A percentile compares a stretch with the other conserved stretches of the same genome.
Conservation (phyloP, 805 yeast genomes). For the Candida coleopterorum region DNA sequence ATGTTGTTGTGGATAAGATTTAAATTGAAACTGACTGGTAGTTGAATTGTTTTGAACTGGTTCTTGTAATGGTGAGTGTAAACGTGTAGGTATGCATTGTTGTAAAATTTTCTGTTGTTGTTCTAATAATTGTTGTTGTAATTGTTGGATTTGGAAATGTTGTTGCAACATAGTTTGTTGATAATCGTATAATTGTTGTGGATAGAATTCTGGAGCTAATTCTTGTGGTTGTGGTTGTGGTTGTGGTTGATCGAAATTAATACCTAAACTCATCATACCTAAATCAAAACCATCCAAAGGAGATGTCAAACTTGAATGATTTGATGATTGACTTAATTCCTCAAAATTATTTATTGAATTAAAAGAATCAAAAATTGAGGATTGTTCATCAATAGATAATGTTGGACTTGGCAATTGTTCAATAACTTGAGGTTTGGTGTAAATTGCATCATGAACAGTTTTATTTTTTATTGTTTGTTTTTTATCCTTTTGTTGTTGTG, state of each 20-base stretch:
- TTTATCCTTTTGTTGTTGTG: background rate
- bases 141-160: constrained; percentile 19
- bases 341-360: constrained; percentile 14
- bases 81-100: constrained; percentile 8
- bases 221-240: constrained; percentile 5
- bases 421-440: background rate
- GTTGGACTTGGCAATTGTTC: constrained; percentile 15
- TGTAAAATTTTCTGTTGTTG: constrained; percentile 13
- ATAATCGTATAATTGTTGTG: constrained; percentile 13
- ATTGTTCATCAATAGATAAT: constrained; percentile 9
- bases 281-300: constrained; percentile 18
- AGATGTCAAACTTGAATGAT: constrained; percentile 2
- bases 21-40: constrained; percentile 15
- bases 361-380: constrained; percentile 14
- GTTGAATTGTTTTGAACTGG: constrained; percentile 5
- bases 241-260: constrained; percentile 14
- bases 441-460: background rate
- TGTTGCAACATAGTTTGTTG: constrained; percentile 21
- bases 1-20: constrained; percentile 15
- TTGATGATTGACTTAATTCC: constrained; percentile 12
- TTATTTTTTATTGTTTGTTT: background rate
- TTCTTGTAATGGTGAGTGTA: constrained; percentile 16
- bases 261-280: constrained; percentile 25
- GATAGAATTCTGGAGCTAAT: constrained; percentile 8
- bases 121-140: constrained; percentile 20